A percentile compares a stretch with the other conserved stretches of the same genome.
These are phyloP conservation scores for Amphicarpaea edgeworthii DNA, from an alignment of 306 rosid species.

Conservation along the genomic window DNA sequence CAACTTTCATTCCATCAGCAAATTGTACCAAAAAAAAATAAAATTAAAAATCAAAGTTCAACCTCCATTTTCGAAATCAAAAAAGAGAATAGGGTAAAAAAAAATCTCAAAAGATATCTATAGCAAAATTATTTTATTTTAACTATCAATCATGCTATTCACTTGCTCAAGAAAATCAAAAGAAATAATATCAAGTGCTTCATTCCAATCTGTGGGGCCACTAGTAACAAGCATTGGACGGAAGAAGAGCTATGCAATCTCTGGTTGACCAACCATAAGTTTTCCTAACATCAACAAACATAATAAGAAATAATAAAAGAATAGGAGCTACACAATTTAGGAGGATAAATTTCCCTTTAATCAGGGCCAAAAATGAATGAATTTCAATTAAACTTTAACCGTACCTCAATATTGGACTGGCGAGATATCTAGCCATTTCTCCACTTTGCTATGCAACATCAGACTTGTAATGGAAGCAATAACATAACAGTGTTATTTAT, in stretches of 20 bases:
- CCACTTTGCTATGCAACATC: conserved; percentile 96
- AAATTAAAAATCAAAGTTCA: conserved; percentile 39
- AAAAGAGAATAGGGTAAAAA: not conserved
- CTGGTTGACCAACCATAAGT: too few species aligned
- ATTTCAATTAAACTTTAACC: not conserved
- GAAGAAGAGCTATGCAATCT: too few species aligned
- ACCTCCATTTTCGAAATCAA: conserved; percentile 5
- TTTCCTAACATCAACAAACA: conserved; percentile 58
- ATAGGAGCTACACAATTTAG: not conserved
- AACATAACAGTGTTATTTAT: not conserved
- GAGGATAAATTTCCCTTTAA: not conserved
- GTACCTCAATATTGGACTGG: conserved; percentile 79
- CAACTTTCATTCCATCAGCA: conserved; percentile 99
- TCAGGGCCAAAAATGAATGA: not conserved
- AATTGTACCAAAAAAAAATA: conserved; percentile 66
- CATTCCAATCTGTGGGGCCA: conserved; percentile 98
- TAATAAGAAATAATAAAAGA: not conserved
- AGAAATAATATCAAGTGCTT: conserved; percentile 92
- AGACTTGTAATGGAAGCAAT: conserved; percentile 57
- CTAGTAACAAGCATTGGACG: conserved; percentile 60
- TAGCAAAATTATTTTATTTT: not conserved
- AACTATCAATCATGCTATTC: not conserved
- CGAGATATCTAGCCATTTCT: conserved; percentile 73
- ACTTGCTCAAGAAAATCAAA: conserved; percentile 98
- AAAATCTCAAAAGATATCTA: not conserved